Percentiles rank a stretch among this genome's conserved stretches.
phyloP scores from a whole-genome alignment of 2,329 filamentous ascomycete species.

The Fusarium sp. region DNA sequence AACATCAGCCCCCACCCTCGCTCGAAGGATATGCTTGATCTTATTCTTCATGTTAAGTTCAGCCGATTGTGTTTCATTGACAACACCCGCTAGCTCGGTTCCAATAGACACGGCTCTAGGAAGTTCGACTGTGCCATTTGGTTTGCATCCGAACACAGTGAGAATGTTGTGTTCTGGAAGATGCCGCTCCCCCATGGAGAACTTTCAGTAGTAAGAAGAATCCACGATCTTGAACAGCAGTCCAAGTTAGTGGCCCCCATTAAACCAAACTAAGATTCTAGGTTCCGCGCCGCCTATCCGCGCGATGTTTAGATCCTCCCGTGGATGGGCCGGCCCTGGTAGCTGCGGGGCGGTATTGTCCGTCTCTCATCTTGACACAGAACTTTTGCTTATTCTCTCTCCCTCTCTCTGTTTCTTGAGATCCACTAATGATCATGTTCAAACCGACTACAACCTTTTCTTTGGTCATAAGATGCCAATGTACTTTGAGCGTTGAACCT shows the following conservation, averaged over 20 bases:
- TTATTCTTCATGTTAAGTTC: slow-evolving; percentile 10
- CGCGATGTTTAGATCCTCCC: slow-evolving; percentile 22
- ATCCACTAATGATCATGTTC: neutral
- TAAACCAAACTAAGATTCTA: slow-evolving; percentile 4
- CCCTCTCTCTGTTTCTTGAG: neutral
- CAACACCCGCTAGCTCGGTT: slow-evolving; percentile 3
- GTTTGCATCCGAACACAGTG: neutral
- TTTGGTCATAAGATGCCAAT: slow-evolving; percentile 1
- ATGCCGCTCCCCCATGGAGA: neutral
- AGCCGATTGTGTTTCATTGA: neutral
- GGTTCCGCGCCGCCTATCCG: slow-evolving; percentile 15
- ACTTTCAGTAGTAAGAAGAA: neutral
- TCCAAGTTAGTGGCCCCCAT: neutral
- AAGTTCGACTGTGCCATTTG: neutral
- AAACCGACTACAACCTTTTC: neutral
- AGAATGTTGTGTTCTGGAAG: neutral
- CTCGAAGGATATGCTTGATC: slow-evolving; percentile 13
- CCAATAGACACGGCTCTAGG: neutral
- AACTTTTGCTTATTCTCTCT: neutral
- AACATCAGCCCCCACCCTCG: slow-evolving; percentile 14
- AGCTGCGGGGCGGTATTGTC: slow-evolving; percentile 10
- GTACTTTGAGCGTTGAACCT: slow-evolving; percentile 15
- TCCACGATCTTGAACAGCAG: slow-evolving; percentile 15
- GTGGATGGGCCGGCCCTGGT: slow-evolving; percentile 9
- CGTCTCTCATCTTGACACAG: slow-evolving; percentile 5